Evolutionary conservation across 2,329 filamentous ascomycete species (phyloP), one percentile per base, ranked within the genome.

Genomic region (Alternaria sp.): DNA sequence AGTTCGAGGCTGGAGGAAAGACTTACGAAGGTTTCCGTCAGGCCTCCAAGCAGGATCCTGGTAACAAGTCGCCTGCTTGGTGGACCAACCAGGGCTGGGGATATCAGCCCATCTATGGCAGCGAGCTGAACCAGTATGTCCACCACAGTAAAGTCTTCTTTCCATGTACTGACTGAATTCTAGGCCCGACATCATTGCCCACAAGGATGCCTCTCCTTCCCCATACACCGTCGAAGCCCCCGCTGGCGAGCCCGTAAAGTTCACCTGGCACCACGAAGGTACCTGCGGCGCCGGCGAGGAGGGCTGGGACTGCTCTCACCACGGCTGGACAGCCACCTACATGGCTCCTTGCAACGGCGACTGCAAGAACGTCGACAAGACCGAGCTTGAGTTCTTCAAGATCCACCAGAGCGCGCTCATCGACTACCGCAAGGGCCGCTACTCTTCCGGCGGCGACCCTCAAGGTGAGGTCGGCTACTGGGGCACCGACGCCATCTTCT

Each of bases 401-500:
- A 76, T 77, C 54, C 69, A 76, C 60, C 53, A 77, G 57, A 60
- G 59, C 27, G 68, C 67, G 5, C 53, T 76, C 52, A 65, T 70
- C 54, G 68, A 71, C 54, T 75, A 75, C 66, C 72, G 67, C 50
- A 28, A 63, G 11, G 72, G 72, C 12, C 74, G 74, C 51, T 76
- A 63, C 60, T 66, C 68, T 5, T 38, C 70, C 18, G 73, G 70
- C 41, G 25, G 34, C 11, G 48, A 27, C 25, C 25, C 62, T 5
- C 58, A 68, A 46, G 73, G 63, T 10, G 66, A 74, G 51, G 65
- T 67, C 16, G 74, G 74, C 18, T 71, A 69, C 61, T 77, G 75
- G 73, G 74, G 70, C 32, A 76, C 72, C 14, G 74, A 76, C 54
- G 67, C 61, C 34, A 77, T 76, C 65, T 76, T 78, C 69, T 78